Percentiles rank a stretch among this genome's conserved stretches.
Conservation (phyloP, 2,329 filamentous ascomycete species). For the Zarea fungicola region DNA sequence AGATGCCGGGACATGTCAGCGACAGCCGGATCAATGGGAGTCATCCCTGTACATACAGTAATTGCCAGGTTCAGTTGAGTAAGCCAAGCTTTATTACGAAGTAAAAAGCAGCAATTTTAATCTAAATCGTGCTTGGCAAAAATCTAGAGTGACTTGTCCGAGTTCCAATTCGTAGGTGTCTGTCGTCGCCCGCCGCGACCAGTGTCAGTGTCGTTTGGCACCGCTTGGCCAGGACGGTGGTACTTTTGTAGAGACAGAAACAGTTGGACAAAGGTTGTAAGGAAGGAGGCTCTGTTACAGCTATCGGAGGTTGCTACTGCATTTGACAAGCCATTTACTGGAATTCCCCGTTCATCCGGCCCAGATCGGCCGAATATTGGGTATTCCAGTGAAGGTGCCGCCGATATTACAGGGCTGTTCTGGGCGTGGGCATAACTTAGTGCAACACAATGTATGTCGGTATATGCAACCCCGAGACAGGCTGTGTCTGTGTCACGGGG, state of each 20-base stretch:
- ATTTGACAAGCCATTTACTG: background rate
- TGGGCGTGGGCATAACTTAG: no score
- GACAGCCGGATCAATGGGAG: background rate
- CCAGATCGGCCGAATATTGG: conserved; percentile 1
- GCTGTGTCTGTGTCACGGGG: background rate
- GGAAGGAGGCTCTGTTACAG: background rate
- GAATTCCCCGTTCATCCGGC: conserved; percentile 2
- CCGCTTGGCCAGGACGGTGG: no score
- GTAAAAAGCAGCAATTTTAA: no score
- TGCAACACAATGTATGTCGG: conserved; percentile 8
- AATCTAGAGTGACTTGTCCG: no score
- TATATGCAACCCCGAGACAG: background rate
- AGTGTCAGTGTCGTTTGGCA: no score
- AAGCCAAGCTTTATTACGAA: no score
- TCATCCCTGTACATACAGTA: no score
- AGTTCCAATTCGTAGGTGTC: no score
- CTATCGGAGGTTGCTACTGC: background rate
- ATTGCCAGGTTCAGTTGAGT: no score
- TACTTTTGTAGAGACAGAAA: no score
- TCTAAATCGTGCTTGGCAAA: no score
- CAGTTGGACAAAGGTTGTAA: background rate
- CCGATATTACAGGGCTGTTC: background rate
- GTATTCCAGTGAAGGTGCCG: background rate
- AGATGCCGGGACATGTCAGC: background rate
- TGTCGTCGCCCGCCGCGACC: no score